Evolutionary conservation across 106 monocot species (phyloP), one percentile per base, ranked within the genome.

Genomic region (Hemerocallis citrina): DNA sequence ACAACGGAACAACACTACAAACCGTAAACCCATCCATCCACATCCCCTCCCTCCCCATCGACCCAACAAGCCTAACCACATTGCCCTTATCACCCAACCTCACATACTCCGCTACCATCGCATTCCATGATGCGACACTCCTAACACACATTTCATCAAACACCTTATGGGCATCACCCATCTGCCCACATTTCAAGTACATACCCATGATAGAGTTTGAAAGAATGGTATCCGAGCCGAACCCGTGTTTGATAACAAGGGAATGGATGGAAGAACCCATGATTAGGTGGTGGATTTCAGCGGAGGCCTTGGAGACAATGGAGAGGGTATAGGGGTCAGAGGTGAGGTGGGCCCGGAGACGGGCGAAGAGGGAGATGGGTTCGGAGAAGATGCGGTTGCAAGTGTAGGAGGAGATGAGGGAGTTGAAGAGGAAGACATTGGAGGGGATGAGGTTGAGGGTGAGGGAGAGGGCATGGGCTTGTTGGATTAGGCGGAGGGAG

Each of bases 301-400:
- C 64, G 30, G 74, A 22, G 30, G 75, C 74, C 68, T 81, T 79
- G 64, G 81, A 21, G 34, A 77, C 52, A 40, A 75, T 70, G 69
- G 83, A 65, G 43, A 92, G 83, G 14, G 88, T 79, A 81, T 68
- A 84, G 23, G 44, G 36, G 55, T 88, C 92, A n/a, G 73, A 84
- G 4, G 23, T 25, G 9, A 51, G 24, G 19, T 23, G 39, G 31
- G 62, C 33, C 33, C 64, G 61, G 37, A 80, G 66, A 0, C 52
- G 62, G 39, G 7, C 23, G 52, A 72, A 74, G 52, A 77, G 66
- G 17, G 66, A 10, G 63, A 80, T 19, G 50, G 70, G 50, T 7
- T 67, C 62, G 25, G 17, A 31, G 58, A 67, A 71, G 57, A 65
- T 64, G 49, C 7, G 39, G 49, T 40, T 39, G 47, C 68, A 63